Percentiles rank a stretch among this genome's conserved stretches.
Conservation (phyloP, 2,329 filamentous ascomycete species). For the Mycogone perniciosa region DNA sequence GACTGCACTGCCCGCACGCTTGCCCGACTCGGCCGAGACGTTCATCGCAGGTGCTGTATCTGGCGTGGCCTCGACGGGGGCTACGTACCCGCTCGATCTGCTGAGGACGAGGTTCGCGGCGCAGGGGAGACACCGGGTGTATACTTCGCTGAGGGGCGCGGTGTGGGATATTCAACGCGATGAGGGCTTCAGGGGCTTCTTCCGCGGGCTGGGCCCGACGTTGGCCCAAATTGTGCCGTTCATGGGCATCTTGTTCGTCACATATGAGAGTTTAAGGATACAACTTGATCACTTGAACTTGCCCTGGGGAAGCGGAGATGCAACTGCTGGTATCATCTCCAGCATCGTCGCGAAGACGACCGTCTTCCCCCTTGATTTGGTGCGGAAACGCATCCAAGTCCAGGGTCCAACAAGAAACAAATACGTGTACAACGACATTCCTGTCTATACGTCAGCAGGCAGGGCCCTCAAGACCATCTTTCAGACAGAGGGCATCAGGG, state of each 20-base stretch:
- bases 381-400: constrained; percentile 88
- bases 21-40: constrained; percentile 65
- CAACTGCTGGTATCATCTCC: constrained; percentile 71
- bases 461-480: constrained; percentile 64
- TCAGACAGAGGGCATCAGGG: constrained; percentile 65
- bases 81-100: constrained; percentile 89
- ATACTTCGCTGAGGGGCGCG: constrained; percentile 62
- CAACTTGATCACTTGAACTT: constrained; percentile 50
- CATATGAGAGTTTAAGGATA: constrained; percentile 71
- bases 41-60: constrained; percentile 80
- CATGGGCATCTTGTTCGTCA: constrained; percentile 93
- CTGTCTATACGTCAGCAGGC: constrained; percentile 66
- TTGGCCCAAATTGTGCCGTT: constrained; percentile 87
- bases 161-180: constrained; percentile 64
- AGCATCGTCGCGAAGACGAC: constrained; percentile 79
- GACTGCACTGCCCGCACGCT: constrained; percentile 34
- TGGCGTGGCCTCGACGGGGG: constrained; percentile 72
- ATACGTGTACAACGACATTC: constrained; percentile 85
- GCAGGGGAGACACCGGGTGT: constrained; percentile 76
- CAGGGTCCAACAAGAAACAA: constrained; percentile 76
- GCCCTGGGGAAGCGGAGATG: constrained; percentile 74
- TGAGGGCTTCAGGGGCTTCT: constrained; percentile 77
- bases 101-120: constrained; percentile 94
- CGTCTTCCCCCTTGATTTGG: constrained; percentile 88
- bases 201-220: constrained; percentile 75